Conservation (phyloP, 192 early-diverging fungal genomes). For the Chytriomyces confervae region DNA sequence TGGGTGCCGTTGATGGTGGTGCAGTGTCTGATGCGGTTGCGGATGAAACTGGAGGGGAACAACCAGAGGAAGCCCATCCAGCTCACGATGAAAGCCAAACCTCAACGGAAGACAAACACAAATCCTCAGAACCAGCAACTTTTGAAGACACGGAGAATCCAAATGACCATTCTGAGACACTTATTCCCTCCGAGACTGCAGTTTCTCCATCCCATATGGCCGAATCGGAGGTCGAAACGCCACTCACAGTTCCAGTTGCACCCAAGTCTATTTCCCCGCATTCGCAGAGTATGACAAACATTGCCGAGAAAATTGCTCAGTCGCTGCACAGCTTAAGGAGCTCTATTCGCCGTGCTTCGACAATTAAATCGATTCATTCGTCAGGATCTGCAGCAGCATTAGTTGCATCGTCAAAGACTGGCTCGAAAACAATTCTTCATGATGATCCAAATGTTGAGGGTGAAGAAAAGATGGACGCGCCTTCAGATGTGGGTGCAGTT, state of each 20-base stretch:
- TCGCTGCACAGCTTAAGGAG: background rate
- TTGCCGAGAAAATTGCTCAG: slow-evolving; percentile 1
- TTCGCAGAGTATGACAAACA: background rate
- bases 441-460: background rate
- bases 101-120: background rate
- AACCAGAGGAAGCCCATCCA: background rate
- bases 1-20: background rate
- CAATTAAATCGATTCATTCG: background rate
- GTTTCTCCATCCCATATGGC: background rate
- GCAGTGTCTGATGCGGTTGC: background rate
- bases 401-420: background rate
- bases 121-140: background rate
- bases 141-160: background rate
- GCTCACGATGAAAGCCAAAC: background rate
- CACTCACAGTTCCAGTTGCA: background rate
- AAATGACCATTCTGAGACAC: background rate
- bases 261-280: background rate
- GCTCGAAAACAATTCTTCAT: background rate
- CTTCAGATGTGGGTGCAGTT: too few species aligned
- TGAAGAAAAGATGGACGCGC: too few species aligned
- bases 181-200: background rate
- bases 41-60: background rate
- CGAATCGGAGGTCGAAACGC: background rate
- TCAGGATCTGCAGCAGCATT: background rate
- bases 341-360: background rate